A percentile compares a stretch with the other conserved stretches of the same genome.
Conservation (phyloP, 2,329 filamentous ascomycete species). For the Blastomyces emzantsi region DNA sequence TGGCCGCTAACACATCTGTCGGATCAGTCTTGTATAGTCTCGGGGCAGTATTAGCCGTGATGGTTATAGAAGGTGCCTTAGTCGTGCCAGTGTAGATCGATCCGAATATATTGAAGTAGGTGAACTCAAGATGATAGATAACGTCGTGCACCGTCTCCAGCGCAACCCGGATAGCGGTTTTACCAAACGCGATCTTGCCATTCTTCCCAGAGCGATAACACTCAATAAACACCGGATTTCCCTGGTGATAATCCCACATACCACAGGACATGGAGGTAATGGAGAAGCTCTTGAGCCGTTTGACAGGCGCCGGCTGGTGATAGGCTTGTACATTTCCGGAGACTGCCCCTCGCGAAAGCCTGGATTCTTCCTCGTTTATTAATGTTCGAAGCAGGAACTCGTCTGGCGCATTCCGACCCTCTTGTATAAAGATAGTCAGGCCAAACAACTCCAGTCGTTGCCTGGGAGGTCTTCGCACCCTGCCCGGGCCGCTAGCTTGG, state of each 20-base stretch:
- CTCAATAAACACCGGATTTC: constrained; percentile 36
- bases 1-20: constrained; percentile 9
- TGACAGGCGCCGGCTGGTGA: constrained; percentile 1
- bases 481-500: constrained; percentile 7
- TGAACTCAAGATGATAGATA: constrained; percentile 23
- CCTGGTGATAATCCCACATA: constrained; percentile 37
- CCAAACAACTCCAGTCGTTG: constrained; percentile 17
- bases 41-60: constrained; percentile 32
- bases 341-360: constrained; percentile 2
- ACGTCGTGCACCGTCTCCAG: constrained; percentile 36
- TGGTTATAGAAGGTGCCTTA: constrained; percentile 29
- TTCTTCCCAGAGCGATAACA: constrained; percentile 12
- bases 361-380: constrained; percentile 17
- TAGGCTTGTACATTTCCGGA: not conserved
- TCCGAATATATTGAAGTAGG: constrained; percentile 17
- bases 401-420: constrained; percentile 17
- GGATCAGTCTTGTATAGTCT: constrained; percentile 17
- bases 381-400: constrained; percentile 16
- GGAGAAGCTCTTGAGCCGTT: constrained; percentile 15
- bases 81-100: constrained; percentile 18
- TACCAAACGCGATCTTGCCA: constrained; percentile 36
- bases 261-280: constrained; percentile 37
- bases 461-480: constrained; percentile 7
- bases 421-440: constrained; percentile 15
- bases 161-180: constrained; percentile 35